A percentile compares a stretch with the other conserved stretches of the same genome.
Evolutionary conservation across 208 protist genomes (phyloP).

Genomic region (Trypanosoma theileri): DNA sequence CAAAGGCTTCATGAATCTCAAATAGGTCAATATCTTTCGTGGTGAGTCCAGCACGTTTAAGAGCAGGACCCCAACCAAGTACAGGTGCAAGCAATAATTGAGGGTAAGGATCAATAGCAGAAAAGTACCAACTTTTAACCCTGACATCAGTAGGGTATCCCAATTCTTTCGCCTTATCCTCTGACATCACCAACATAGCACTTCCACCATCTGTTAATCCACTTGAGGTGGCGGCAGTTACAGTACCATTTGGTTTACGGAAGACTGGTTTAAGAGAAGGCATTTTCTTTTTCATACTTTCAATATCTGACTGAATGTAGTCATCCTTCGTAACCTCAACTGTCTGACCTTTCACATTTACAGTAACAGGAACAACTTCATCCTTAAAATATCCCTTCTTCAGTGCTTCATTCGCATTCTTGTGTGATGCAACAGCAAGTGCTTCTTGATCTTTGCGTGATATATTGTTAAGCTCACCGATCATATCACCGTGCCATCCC

Average conservation of each 20-base stretch:
- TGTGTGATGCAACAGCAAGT: constrained; percentile 65
- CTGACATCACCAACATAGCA: constrained; percentile 84
- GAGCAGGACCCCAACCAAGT: constrained; percentile 66
- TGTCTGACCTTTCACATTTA: constrained; percentile 43
- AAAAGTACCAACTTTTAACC: constrained; percentile 69
- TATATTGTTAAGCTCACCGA: constrained; percentile 78
- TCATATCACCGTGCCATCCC: constrained; percentile 87
- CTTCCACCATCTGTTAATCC: constrained; percentile 80
- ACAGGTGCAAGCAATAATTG: constrained; percentile 85
- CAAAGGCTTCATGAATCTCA: constrained; percentile 91
- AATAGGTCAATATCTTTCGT: constrained; percentile 83
- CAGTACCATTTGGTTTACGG: constrained; percentile 71
- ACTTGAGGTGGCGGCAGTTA: constrained; percentile 80
- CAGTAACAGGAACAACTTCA: constrained; percentile 63
- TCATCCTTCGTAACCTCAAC: constrained; percentile 58
- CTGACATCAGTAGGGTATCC: constrained; percentile 73
- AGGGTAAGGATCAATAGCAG: constrained; percentile 85
- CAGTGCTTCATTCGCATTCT: constrained; percentile 58
- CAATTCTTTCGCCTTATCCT: constrained; percentile 74
- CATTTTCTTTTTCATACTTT: constrained; percentile 67
- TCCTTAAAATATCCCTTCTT: constrained; percentile 73
- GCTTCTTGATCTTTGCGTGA: constrained; percentile 67
- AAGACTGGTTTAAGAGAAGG: constrained; percentile 71
- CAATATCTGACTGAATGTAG: constrained; percentile 58
- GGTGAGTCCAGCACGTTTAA: constrained; percentile 69